A percentile compares a stretch with the other conserved stretches of the same genome.
These are phyloP conservation scores for Anthracocystis panici-leucophaei DNA, from an alignment of 1,284 basidiomycete genomes.

Conservation along the genomic window DNA sequence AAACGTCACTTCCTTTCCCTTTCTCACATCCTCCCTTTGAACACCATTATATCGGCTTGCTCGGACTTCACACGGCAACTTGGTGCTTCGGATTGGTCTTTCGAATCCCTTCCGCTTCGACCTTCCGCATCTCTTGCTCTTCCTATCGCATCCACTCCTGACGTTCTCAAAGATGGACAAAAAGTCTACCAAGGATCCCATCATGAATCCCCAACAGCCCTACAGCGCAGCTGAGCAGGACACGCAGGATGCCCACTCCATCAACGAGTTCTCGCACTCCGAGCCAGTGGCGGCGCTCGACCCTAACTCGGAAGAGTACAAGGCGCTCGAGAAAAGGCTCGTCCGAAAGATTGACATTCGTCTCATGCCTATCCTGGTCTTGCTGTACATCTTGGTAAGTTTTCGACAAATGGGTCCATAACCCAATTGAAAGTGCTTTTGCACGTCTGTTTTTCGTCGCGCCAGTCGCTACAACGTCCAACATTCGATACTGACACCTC, in stretches of 20 bases:
- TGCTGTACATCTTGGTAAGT: conserved; percentile 42
- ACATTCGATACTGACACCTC: too few species aligned
- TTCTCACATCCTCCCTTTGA: too few species aligned
- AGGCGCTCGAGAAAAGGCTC: conserved; percentile 33
- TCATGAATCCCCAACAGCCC: neutral
- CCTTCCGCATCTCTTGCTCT: too few species aligned
- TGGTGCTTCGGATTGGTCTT: too few species aligned
- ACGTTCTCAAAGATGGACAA: conserved; percentile 12
- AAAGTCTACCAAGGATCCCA: conserved; percentile 10
- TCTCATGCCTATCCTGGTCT: conserved; percentile 30
- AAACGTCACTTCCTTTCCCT: neutral
- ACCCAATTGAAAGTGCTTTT: too few species aligned
- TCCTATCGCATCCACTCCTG: neutral
- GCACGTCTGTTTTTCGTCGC: too few species aligned
- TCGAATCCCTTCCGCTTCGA: neutral
- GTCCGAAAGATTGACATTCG: conserved; percentile 53
- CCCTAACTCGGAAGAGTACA: conserved; percentile 39
- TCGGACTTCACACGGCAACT: too few species aligned
- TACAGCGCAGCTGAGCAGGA: conserved; percentile 6
- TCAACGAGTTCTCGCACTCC: conserved; percentile 8
- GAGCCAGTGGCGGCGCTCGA: conserved; percentile 20
- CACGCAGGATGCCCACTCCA: conserved; percentile 27
- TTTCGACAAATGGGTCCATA: too few species aligned
- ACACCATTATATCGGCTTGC: too few species aligned
- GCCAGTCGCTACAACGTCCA: too few species aligned